A percentile compares a stretch with the other conserved stretches of the same genome.
Evolutionary conservation across 83 land plant species (phyloP).

Genomic region (Thuja plicata): DNA sequence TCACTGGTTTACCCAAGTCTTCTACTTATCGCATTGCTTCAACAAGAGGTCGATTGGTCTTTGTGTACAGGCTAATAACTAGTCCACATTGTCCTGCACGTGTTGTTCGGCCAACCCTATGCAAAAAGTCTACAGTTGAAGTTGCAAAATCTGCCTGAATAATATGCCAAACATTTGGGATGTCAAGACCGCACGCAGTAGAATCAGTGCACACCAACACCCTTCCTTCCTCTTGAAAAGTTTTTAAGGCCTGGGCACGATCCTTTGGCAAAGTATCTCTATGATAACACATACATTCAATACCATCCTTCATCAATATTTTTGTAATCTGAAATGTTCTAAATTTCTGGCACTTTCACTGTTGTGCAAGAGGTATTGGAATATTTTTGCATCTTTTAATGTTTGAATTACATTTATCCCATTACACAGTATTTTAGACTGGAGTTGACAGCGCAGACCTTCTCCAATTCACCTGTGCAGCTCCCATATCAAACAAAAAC

Average conservation of each 20-base stretch:
- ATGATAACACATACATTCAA: conserved; percentile 73
- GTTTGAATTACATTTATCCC: no score
- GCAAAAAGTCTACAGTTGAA: conserved; percentile 89
- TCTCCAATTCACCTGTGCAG: no score
- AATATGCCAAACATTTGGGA: conserved; percentile 85
- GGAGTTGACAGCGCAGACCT: no score
- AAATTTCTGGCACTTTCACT: no score
- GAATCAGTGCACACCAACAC: conserved; percentile 94
- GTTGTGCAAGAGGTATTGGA: no score
- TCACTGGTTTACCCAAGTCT: conserved; percentile 61
- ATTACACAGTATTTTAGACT: no score
- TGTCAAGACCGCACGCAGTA: conserved; percentile 95
- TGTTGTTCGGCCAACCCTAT: conserved; percentile 91
- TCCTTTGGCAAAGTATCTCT: conserved; percentile 67
- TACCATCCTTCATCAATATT: conserved; percentile 50
- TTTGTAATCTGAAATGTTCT: no score
- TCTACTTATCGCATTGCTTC: conserved; percentile 71
- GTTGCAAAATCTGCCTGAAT: conserved; percentile 98
- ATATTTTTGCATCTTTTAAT: no score
- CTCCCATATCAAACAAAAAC: no score
- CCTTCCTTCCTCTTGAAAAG: conserved; percentile 76
- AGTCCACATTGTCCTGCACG: conserved; percentile 88
- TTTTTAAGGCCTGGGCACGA: conserved; percentile 39
- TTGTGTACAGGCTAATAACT: conserved; percentile 82
- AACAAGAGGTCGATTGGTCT: conserved; percentile 70